These are phyloP conservation scores for Gymnopilus dilepis DNA, from an alignment of 768 basidiomycete species.

Conservation along the genomic window DNA sequence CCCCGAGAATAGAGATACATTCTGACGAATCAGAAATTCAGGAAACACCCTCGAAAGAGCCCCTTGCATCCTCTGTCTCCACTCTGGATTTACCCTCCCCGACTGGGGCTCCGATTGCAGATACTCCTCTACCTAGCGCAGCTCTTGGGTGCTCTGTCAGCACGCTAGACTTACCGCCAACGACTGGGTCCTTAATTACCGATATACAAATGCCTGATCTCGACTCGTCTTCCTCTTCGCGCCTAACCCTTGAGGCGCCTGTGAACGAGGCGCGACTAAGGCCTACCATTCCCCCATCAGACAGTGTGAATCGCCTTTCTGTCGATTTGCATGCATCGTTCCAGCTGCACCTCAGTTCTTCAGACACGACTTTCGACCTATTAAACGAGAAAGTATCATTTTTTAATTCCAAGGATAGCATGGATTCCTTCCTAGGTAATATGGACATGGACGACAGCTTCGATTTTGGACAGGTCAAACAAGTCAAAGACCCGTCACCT, in stretches of 20 bases:
- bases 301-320: conserved; percentile 42
- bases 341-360: conserved; percentile 48
- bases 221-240: conserved; percentile 31
- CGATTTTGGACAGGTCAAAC: conserved; percentile 26
- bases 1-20: conserved; percentile 22
- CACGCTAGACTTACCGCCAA: conserved; percentile 30
- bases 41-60: not conserved
- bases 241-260: conserved; percentile 9
- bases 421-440: conserved; percentile 40
- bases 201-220: conserved; percentile 31
- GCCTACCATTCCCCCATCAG: conserved; percentile 25
- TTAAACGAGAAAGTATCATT: conserved; percentile 59
- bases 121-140: conserved; percentile 9
- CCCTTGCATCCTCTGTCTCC: not conserved
- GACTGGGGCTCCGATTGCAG: not conserved
- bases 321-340: conserved; percentile 55
- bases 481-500: conserved; percentile 4
- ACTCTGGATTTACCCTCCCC: not conserved
- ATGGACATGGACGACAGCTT: conserved; percentile 48
- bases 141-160: conserved; percentile 30
- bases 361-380: conserved; percentile 55
- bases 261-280: conserved; percentile 30
- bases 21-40: not conserved
- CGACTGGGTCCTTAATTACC: conserved; percentile 27
- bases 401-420: conserved; percentile 37